Base-by-base conservation (phyloP, 2,329 filamentous ascomycete genomes). In the Hymenoscyphus fructigenus region DNA sequence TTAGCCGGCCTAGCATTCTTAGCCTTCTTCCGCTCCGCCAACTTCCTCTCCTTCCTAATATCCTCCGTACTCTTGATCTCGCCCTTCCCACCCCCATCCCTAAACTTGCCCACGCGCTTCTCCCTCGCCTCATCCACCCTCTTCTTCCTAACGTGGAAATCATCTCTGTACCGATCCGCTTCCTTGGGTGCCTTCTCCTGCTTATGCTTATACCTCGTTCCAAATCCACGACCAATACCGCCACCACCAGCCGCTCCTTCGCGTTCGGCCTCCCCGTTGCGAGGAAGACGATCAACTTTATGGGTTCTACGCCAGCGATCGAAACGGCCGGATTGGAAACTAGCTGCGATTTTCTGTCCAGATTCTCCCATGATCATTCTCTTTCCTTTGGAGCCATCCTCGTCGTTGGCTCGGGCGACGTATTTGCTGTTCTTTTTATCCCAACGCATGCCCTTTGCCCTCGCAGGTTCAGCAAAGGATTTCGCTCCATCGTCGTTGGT, bases 361-460 rank as follows among this genome's bases (percentile, higher is more conserved):
- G 88, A 92, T 80, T 99, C 95, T 73, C 95, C 93, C 68, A 87
- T 85, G 64, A 97, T 89, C 80, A 97, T 89, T 75, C 84, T 85
- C 66, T 80, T 77, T 58, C 85, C 85, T 75, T 88, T 89, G 72
- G 87, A 96, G 47, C 95, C 95, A 79, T 99, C 96, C 72, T 96
- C 91, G 79, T 99, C 95, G 82, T 99, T 98, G 72, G 88, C 88
- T 41, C 91, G 87, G 14, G 91, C 84, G 41, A 99, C 94, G 80
- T 98, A 99, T 79, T 97, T 98, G 80, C 91, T 96, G 74, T 88
- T 87, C 78, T 97, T 96, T 82, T 96, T 94, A 81, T 99, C 95
- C 95, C 95, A 99, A 70, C 95, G 90, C 88, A 97, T 89, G 57
- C 86, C 83, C 70, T 88, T 86, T 59, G 88, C 79, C 72, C 88